phyloP scores from a whole-genome alignment of 2,329 filamentous ascomycete species.

The Fusarium foetens region DNA sequence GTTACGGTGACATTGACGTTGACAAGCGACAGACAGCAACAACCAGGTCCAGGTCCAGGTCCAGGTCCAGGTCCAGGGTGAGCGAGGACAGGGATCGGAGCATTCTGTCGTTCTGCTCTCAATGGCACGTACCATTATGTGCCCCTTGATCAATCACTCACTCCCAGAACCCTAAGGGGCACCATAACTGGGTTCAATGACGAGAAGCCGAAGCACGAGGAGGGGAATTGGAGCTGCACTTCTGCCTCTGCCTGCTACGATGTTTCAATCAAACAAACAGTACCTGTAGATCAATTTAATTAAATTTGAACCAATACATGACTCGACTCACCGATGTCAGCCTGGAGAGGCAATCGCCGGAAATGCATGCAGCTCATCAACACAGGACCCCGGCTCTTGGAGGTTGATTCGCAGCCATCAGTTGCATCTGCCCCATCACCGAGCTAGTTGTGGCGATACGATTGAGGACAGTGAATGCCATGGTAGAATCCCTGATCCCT shows the following conservation, averaged over 20 bases:
- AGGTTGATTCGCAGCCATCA: background rate
- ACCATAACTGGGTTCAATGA: background rate
- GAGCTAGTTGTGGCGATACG: slow-evolving; percentile 1
- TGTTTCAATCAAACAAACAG: slow-evolving; percentile 15
- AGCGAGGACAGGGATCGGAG: slow-evolving; percentile 7
- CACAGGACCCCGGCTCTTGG: slow-evolving; percentile 9
- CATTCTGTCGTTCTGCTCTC: slow-evolving; percentile 1
- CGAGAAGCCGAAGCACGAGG: background rate
- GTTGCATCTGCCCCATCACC: slow-evolving; percentile 2
- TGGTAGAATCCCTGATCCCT: slow-evolving; percentile 1
- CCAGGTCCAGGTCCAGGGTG: background rate
- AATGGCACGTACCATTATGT: slow-evolving; percentile 20
- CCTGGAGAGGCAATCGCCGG: slow-evolving; percentile 17
- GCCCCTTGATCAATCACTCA: slow-evolving; percentile 3
- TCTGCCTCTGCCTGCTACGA: background rate
- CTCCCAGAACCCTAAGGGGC: slow-evolving; percentile 9
- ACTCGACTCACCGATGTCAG: background rate
- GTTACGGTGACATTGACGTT: slow-evolving; percentile 7
- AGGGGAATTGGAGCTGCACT: background rate
- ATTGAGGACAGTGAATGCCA: background rate
- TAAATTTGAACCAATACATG: background rate
- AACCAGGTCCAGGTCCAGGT: background rate
- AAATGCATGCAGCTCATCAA: slow-evolving; percentile 15
- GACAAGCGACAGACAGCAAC: slow-evolving; percentile 3
- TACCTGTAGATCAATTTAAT: background rate